Evolutionary conservation across 1,284 basidiomycete genomes (phyloP).

Genomic region (Cerrena zonata): DNA sequence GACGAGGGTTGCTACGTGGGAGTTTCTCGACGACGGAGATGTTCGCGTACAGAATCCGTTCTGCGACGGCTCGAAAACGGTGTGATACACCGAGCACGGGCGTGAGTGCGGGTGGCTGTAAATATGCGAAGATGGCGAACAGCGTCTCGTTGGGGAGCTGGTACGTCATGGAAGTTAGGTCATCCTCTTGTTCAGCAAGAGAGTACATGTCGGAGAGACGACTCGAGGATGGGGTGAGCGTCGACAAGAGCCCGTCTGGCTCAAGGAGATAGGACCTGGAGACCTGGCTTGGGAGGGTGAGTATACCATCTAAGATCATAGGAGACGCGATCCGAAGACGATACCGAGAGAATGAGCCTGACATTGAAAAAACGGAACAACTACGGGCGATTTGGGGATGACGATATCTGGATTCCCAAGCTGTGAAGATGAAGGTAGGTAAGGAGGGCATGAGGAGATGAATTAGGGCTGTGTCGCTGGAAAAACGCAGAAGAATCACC

Average conservation of each 20-base stretch:
- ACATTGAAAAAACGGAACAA: slow-evolving; percentile 23
- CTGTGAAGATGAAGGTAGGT: slow-evolving; percentile 9
- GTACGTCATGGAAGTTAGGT: slow-evolving; percentile 14
- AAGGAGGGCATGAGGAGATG: slow-evolving; percentile 12
- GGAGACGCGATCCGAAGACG: neutral
- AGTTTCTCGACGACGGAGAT: slow-evolving; percentile 44
- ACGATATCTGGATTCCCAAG: slow-evolving; percentile 19
- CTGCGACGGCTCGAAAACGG: slow-evolving; percentile 49
- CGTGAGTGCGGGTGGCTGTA: slow-evolving; percentile 37
- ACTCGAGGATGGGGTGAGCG: neutral
- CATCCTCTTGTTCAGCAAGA: slow-evolving; percentile 3
- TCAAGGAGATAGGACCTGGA: slow-evolving; percentile 1
- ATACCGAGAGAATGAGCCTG: slow-evolving; percentile 13
- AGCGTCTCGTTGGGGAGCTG: slow-evolving; percentile 57
- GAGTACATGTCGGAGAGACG: neutral
- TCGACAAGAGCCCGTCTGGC: neutral
- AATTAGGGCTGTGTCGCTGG: slow-evolving; percentile 10
- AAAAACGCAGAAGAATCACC: slow-evolving; percentile 25
- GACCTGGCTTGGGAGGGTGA: neutral
- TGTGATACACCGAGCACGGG: slow-evolving; percentile 40
- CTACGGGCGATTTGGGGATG: slow-evolving; percentile 21
- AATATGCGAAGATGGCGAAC: slow-evolving; percentile 40
- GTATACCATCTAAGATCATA: slow-evolving; percentile 1
- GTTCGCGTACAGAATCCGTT: slow-evolving; percentile 51
- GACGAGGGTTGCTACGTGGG: slow-evolving; percentile 36